Evolutionary conservation across 148 eudicot genomes (phyloP), one percentile per base, ranked within the genome.

Genomic region (Persicaria tinctoria): DNA sequence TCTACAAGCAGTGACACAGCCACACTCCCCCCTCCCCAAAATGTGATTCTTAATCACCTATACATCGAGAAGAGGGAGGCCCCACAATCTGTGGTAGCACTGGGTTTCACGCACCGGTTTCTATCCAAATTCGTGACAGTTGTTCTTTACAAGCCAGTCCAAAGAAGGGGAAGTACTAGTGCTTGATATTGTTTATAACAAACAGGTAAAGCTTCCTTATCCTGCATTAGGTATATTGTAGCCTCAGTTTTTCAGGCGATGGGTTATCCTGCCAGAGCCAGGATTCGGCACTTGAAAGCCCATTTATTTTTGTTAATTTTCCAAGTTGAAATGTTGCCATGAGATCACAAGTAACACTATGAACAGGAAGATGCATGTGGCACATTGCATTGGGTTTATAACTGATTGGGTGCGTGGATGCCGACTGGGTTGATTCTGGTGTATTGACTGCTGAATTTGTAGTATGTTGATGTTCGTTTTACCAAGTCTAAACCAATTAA

Each of bases 91-190:
- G 97, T 94, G 47, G 98, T 94, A 74, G 95, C 90, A 4, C 91
- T 94, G 1, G 98, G 98, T 27, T 78, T 87, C 62, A 87, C 97
- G 77, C 93, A 91, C 82, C 93, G 98, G 27, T 94, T 89, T 78
- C 97, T 91, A 20, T 82, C 98, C 46, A 94, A 94, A 80, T 91
- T 76, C 80, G 97, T 94, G 13, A 91, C 95, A 0, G 97, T 94
- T 48, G 95, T 94, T 79, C 93, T 91, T 56, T 89, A 91, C 81
- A 94, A 91, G 88, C 98, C 97, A 2, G 97, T 89, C 27, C 89
- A 83, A 51, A 86, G 97, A 79, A 90, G 93, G 79, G 93, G 91
- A 74, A 78, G 80, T 79, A 18, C 54, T 48, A 60, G 82, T 78
- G 83, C 82, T 75, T 90, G 86, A 88, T 79, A 74, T 79, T 74